Conservation (phyloP, 371 early-diverging fungal species). For the Syncephalis plumigaleata region DNA sequence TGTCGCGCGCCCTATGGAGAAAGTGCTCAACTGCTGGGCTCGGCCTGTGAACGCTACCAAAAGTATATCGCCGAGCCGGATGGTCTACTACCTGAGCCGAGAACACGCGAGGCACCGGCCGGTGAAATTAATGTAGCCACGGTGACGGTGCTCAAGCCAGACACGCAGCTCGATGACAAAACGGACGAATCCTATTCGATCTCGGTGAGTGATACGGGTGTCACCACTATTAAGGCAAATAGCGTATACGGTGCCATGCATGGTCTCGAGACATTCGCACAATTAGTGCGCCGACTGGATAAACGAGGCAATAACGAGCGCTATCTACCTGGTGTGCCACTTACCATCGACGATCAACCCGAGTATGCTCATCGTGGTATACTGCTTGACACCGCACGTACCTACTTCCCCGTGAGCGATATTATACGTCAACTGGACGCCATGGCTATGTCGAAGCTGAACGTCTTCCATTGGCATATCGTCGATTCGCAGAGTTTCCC, state of each 20-base stretch:
- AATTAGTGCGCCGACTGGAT: conserved; percentile 25
- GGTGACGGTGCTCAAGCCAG: conserved; percentile 15
- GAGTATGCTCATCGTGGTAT: conserved; percentile 54
- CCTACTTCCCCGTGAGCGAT: conserved; percentile 42
- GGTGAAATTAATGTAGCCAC: no score
- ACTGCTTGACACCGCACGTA: conserved; percentile 55
- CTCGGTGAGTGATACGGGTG: conserved; percentile 23
- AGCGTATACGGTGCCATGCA: conserved; percentile 61
- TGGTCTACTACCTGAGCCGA: no score
- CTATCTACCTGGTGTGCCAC: conserved; percentile 18
- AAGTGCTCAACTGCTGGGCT: no score
- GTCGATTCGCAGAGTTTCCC: conserved; percentile 69
- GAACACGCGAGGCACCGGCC: no score
- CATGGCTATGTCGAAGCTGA: conserved; percentile 62
- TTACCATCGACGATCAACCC: conserved; percentile 49
- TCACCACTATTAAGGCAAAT: conserved; percentile 27
- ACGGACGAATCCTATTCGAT: conserved; percentile 53
- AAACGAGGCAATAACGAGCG: conserved; percentile 5
- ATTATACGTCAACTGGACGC: conserved; percentile 51
- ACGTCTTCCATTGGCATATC: conserved; percentile 74
- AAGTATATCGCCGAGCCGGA: no score
- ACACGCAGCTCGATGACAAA: conserved; percentile 16
- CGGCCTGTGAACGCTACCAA: no score
- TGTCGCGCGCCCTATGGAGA: no score
- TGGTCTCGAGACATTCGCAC: conserved; percentile 56